Conservation (phyloP, 495 filamentous ascomycete species). For the Penicillium ochrochloron region DNA sequence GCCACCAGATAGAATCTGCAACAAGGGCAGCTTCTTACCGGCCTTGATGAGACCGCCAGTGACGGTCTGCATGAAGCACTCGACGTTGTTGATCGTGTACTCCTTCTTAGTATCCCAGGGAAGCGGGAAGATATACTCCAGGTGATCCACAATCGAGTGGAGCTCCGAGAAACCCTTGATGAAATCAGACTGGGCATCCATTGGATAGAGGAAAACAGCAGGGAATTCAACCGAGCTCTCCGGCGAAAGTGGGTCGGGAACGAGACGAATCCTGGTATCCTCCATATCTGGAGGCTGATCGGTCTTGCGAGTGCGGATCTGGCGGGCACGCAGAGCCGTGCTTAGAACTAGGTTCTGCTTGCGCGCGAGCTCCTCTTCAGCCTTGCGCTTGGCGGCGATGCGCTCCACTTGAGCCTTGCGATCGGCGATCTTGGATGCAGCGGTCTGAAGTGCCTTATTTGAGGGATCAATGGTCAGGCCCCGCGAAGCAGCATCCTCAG, state of each 20-base stretch:
- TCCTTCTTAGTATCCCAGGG: conserved; percentile 81
- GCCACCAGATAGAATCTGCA: conserved; percentile 74
- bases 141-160: conserved; percentile 68
- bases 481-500: conserved; percentile 71
- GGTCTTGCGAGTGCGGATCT: conserved; percentile 68
- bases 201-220: conserved; percentile 80
- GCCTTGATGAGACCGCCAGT: conserved; percentile 83
- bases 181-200: conserved; percentile 81
- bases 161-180: conserved; percentile 82
- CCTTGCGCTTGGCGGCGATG: conserved; percentile 43
- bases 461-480: conserved; percentile 70
- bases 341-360: conserved; percentile 63
- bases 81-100: conserved; percentile 68
- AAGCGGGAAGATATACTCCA: conserved; percentile 77
- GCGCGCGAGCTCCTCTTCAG: conserved; percentile 56
- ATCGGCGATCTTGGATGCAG: conserved; percentile 59
- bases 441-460: conserved; percentile 60
- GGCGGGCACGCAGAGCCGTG: conserved; percentile 74
- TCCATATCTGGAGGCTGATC: conserved; percentile 81
- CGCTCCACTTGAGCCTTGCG: conserved; percentile 47
- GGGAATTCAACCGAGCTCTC: conserved; percentile 75
- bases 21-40: conserved; percentile 78
- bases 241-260: conserved; percentile 74
- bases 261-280: conserved; percentile 68
- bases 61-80: conserved; percentile 86